These are phyloP conservation scores for Dentipellis fragilis DNA, from an alignment of 768 basidiomycete species.

Conservation along the genomic window DNA sequence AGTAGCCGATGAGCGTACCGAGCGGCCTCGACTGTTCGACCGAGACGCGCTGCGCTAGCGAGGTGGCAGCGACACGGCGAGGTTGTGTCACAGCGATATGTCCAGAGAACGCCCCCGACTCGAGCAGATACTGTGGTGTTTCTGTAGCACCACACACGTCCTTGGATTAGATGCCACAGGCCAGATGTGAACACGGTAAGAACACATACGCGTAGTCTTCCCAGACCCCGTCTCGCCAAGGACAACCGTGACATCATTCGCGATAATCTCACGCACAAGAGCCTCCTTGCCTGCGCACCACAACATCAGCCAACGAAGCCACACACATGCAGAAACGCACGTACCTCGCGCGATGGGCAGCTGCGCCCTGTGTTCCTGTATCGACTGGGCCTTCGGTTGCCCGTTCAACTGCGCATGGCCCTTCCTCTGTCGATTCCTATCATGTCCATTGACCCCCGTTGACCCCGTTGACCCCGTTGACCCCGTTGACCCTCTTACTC, in stretches of 20 bases:
- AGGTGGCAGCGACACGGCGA: slow-evolving; percentile 88
- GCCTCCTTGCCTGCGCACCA: slow-evolving; percentile 54
- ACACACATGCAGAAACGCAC: slow-evolving; percentile 11
- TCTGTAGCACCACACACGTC: slow-evolving; percentile 37
- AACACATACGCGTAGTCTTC: slow-evolving; percentile 88
- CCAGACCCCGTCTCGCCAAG: slow-evolving; percentile 97
- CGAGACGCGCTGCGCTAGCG: slow-evolving; percentile 87
- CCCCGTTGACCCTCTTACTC: neutral
- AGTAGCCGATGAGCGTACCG: slow-evolving; percentile 82
- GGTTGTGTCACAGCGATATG: slow-evolving; percentile 93
- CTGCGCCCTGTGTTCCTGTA: slow-evolving; percentile 57
- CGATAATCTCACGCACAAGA: slow-evolving; percentile 58
- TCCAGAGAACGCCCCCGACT: slow-evolving; percentile 63
- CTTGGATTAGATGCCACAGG: neutral
- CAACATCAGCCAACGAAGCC: neutral
- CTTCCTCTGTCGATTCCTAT: slow-evolving; percentile 1
- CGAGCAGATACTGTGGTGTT: slow-evolving; percentile 91
- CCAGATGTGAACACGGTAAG: neutral
- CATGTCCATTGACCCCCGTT: neutral
- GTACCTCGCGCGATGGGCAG: slow-evolving; percentile 76
- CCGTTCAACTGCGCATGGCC: neutral
- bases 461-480: neutral
- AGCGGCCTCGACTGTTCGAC: slow-evolving; percentile 65
- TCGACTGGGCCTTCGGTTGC: slow-evolving; percentile 2
- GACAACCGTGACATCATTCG: slow-evolving; percentile 80